Base-by-base conservation (phyloP, 2,329 filamentous ascomycete species). In the Claviceps sp. region DNA sequence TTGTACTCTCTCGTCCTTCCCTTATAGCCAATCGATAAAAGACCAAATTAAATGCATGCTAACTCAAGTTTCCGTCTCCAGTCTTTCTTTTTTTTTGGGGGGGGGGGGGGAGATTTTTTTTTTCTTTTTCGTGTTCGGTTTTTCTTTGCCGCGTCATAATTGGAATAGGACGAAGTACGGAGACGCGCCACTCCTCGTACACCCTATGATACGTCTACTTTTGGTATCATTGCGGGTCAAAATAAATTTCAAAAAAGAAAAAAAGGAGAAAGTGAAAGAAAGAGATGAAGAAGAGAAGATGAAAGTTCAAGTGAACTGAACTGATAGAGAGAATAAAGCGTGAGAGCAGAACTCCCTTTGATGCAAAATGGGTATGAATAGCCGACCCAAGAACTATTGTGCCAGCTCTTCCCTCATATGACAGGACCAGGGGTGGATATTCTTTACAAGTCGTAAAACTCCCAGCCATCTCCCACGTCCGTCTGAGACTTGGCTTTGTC, bases 401-500 rank as follows among this genome's bases (percentile, higher is more conserved):
- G 14, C 39, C 39, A 49, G 17, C 39, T 36, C 47, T 29, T 43
- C 23, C 40, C 20, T 34, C 17, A 20, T 17, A 20, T 7, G n/a
- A 36, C 23, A 9, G n/a, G 20, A 29, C 22, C 5, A 14, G 1
- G 8, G 22, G 13, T 6, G 16, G 38, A n/a, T 40, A 6, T 40
- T 46, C 5, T 43, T 65, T 57, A 82, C 52, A 85, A 66, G 61
- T 78, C 80, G 62, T 85, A 85, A 61, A 82, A 72, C 59, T 78
- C 78, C 82, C 82, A 85, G 54, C 80, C 80, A 66, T 85, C 80
- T 54, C 61, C 61, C 39, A 52, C 57, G 52, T 45, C 58, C 57
- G 53, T 61, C 61, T 49, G 3, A 51, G 59, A 52, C 50, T 60
- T 56, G 54, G 57, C 54, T 52, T 56, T 58, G 52, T 62, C 60